Evolutionary conservation across 768 basidiomycete genomes (phyloP), one percentile per base, ranked within the genome.

Genomic region (Russula compacta): DNA sequence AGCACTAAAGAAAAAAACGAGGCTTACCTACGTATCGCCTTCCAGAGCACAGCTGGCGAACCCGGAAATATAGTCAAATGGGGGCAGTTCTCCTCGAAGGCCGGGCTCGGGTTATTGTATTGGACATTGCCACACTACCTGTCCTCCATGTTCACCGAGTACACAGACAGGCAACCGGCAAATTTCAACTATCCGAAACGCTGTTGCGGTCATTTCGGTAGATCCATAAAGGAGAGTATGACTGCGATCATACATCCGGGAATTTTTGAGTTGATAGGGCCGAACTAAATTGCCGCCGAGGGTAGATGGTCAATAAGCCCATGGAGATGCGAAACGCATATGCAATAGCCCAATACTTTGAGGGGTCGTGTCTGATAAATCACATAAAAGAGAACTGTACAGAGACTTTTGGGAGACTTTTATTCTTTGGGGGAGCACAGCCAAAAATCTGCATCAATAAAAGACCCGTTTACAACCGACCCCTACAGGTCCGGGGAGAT

Each of bases 401-500:
- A 24, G 38, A 1, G 11, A 6, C 24, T 17, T 3, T 32, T 17
- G 14, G 6, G 8, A 0, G 1, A 9, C 12, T 19, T n/a, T 33
- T 7, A 0, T 3, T 15, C 15, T 32, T n/a, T 33, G 7, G 17
- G 36, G 8, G 7, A 3, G 10, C 10, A 9, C 6, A 47, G 35
- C 8, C n/a, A 19, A 32, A 32, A 39, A 17, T 38, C 17, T 29
- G 3, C 36, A 14, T 61, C 29, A 61, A 53, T 24, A 47, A 39
- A 62, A 58, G 21, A 53, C 61, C 5, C 56, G 56, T 53, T 42
- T 63, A 38, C 61, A 63, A 4, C 61, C 61, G 19, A 63, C 56
- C 15, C 61, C 61, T 19, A 63, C 57, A 12, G 61, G 61, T 19
- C 61, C 57, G 19, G 61, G 61, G n/a, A 54, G 46, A 33, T 63